phyloP scores from a whole-genome alignment of 2,329 filamentous ascomycete species.

The Pseudogymnoascus sp. region DNA sequence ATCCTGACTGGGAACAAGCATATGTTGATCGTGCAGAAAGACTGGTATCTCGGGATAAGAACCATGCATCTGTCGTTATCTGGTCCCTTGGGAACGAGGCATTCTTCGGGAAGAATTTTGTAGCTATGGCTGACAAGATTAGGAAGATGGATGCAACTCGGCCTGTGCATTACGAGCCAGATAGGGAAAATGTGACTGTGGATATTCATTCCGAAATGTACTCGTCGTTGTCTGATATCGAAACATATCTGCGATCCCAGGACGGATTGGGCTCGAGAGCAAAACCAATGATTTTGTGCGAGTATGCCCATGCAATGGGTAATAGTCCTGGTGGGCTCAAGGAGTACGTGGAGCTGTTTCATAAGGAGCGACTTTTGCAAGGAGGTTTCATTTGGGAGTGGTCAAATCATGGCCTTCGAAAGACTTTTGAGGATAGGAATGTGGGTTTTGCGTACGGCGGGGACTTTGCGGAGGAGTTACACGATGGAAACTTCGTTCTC shows the following conservation, averaged over 20 bases:
- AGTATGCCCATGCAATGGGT: constrained; percentile 61
- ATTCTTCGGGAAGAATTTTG: constrained; percentile 63
- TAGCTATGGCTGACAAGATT: constrained; percentile 56
- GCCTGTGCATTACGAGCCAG: constrained; percentile 51
- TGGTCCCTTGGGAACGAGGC: constrained; percentile 71
- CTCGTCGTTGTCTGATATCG: constrained; percentile 25
- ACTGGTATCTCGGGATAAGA: constrained; percentile 62
- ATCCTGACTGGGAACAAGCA: constrained; percentile 52
- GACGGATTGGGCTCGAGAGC: too few relatives aligned
- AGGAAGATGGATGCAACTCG: constrained; percentile 42
- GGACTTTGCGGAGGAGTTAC: constrained; percentile 37
- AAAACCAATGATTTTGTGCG: constrained; percentile 54
- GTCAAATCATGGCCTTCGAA: constrained; percentile 33
- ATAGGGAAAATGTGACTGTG: constrained; percentile 41
- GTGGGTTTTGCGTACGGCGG: constrained; percentile 38
- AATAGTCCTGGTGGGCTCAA: constrained; percentile 64
- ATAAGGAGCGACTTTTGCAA: constrained; percentile 52
- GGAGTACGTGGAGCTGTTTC: constrained; percentile 60
- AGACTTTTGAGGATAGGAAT: constrained; percentile 22
- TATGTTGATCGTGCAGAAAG: constrained; percentile 62
- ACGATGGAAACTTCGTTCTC: constrained; percentile 38
- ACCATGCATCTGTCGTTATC: constrained; percentile 62
- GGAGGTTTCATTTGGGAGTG: constrained; percentile 51
- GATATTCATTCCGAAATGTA: constrained; percentile 55
- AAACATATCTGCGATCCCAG: too few relatives aligned